Conservation (phyloP, 2,329 filamentous ascomycete genomes). For the Cladosporium sp. region DNA sequence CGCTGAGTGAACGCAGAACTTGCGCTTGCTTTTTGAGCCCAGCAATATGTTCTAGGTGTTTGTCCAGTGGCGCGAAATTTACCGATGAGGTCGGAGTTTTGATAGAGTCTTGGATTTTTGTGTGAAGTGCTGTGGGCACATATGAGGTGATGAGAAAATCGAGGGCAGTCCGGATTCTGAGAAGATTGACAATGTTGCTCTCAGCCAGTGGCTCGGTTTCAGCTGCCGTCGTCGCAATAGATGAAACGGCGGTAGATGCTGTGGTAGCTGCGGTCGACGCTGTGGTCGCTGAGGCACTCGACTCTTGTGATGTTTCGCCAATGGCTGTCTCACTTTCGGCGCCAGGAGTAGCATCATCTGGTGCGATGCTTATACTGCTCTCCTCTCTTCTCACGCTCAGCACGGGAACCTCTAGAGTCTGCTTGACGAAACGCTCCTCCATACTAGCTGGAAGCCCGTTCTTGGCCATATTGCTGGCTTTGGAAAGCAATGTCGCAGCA, state of each 20-base stretch:
- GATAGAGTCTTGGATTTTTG: conserved; percentile 42
- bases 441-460: conserved; percentile 69
- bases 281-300: conserved; percentile 25
- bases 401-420: conserved; percentile 71
- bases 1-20: conserved; percentile 61
- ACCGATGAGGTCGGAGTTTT: conserved; percentile 34
- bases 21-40: conserved; percentile 67
- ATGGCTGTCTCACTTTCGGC: conserved; percentile 15
- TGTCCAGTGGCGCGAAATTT: conserved; percentile 68
- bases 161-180: conserved; percentile 61
- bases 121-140: conserved; percentile 45
- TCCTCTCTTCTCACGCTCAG: conserved; percentile 62
- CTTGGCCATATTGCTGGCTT: conserved; percentile 66
- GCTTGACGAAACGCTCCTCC: conserved; percentile 78
- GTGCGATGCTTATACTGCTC: conserved; percentile 32
- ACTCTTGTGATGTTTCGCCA: conserved; percentile 19
- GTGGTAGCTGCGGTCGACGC: conserved; percentile 15
- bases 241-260: conserved; percentile 23
- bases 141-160: conserved; percentile 63
- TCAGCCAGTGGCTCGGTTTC: conserved; percentile 3
- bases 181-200: conserved; percentile 52
- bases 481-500: conserved; percentile 59
- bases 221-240: conserved; percentile 26
- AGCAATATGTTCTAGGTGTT: conserved; percentile 63
- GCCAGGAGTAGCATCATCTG: conserved; percentile 20